A percentile compares a stretch with the other conserved stretches of the same genome.
These are phyloP conservation scores for Candida sonorensis DNA, from an alignment of 805 yeast genomes.

Conservation along the genomic window DNA sequence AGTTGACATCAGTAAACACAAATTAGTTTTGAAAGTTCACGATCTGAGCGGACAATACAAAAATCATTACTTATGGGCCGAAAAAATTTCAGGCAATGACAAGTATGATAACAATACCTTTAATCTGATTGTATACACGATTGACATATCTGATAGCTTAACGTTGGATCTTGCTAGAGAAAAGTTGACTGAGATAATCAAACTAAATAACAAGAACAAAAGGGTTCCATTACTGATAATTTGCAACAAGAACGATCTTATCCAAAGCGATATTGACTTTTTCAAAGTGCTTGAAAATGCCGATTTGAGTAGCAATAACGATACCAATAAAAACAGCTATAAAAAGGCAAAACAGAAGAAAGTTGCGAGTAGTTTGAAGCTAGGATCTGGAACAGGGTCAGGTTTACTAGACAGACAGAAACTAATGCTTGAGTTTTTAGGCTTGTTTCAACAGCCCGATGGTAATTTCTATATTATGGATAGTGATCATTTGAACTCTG, in stretches of 20 bases:
- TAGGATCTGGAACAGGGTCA: too few relatives aligned
- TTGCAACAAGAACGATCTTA: constrained; percentile 25
- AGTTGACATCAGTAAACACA: constrained; percentile 1
- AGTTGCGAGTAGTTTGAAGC: too few relatives aligned
- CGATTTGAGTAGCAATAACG: background rate
- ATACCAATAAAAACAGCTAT: background rate
- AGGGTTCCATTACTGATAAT: constrained; percentile 21
- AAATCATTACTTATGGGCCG: constrained; percentile 20
- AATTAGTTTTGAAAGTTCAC: constrained; percentile 14
- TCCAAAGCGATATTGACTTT: constrained; percentile 1
- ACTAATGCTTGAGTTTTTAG: constrained; percentile 13
- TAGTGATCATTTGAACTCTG: too few relatives aligned
- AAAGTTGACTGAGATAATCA: constrained; percentile 15
- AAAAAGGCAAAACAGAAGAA: background rate
- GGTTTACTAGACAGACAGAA: constrained; percentile 3
- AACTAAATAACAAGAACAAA: constrained; percentile 11
- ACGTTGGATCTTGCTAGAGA: constrained; percentile 17
- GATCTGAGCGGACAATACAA: constrained; percentile 28
- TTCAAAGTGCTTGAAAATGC: background rate
- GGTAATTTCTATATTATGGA: too few relatives aligned
- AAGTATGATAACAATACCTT: constrained; percentile 1
- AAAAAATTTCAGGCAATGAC: constrained; percentile 2
- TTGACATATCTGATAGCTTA: constrained; percentile 25
- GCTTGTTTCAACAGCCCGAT: constrained; percentile 7
- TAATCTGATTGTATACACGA: constrained; percentile 19